These are phyloP conservation scores for Fomitopsis serialis DNA, from an alignment of 768 basidiomycete genomes.

Conservation along the genomic window DNA sequence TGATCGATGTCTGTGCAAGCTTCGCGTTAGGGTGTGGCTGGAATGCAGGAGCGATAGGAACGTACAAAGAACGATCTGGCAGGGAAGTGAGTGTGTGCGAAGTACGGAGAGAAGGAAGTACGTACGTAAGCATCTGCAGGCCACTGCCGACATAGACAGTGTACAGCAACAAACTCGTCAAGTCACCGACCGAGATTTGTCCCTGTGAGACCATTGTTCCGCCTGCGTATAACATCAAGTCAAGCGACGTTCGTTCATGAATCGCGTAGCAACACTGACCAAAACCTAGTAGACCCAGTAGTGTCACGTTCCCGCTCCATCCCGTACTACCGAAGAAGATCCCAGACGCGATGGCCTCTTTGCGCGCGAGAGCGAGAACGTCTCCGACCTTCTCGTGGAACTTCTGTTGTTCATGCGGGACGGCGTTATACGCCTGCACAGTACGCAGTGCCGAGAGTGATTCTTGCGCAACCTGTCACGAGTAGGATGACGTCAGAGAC, in stretches of 20 bases:
- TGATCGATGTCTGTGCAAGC: constrained; percentile 71
- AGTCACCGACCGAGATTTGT: constrained; percentile 85
- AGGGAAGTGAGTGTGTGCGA: neutral
- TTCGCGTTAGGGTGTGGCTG: neutral
- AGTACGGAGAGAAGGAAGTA: neutral
- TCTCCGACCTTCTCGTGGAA: constrained; percentile 62
- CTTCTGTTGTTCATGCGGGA: constrained; percentile 67
- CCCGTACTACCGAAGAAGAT: constrained; percentile 92
- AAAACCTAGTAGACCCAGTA: constrained; percentile 86
- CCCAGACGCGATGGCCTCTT: constrained; percentile 85
- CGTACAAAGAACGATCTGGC: constrained; percentile 35
- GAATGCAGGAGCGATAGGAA: constrained; percentile 7
- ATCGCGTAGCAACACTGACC: constrained; percentile 44
- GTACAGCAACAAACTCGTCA: constrained; percentile 87
- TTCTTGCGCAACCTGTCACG: constrained; percentile 73
- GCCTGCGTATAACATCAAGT: constrained; percentile 56
- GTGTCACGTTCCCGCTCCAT: constrained; percentile 90
- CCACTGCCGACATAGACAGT: constrained; percentile 86
- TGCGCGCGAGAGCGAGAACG: constrained; percentile 72
- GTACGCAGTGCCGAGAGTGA: constrained; percentile 83
- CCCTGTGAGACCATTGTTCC: constrained; percentile 90
- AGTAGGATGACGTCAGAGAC: too few relatives aligned
- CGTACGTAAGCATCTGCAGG: constrained; percentile 73
- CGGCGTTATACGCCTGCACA: constrained; percentile 88
- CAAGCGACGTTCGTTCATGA: too few relatives aligned